Evolutionary conservation across 2,329 filamentous ascomycete species (phyloP).

Genomic region (Coniochaeta sp.): DNA sequence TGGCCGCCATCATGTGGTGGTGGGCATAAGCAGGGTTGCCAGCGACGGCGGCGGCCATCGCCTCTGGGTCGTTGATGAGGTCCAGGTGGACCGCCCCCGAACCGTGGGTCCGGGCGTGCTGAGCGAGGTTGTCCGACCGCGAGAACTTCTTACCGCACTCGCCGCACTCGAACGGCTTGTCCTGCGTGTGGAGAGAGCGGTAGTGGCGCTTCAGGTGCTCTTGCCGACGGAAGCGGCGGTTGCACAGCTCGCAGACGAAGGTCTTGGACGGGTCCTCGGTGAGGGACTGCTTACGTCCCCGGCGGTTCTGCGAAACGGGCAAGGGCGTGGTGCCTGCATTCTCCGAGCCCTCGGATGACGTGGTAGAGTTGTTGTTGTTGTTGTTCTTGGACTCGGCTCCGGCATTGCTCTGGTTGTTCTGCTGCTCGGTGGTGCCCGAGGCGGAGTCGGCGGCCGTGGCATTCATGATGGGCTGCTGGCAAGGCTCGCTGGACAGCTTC

Average conservation of each 20-base stretch:
- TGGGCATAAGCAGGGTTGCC: constrained; percentile 24
- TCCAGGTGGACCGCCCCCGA: constrained; percentile 87
- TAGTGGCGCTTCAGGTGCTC: constrained; percentile 99
- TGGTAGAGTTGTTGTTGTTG: constrained; percentile 23
- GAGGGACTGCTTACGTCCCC: constrained; percentile 95
- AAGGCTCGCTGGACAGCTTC: constrained; percentile 41
- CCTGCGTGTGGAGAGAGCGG: constrained; percentile 93
- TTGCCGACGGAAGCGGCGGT: constrained; percentile 93
- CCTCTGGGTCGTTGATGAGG: constrained; percentile 66
- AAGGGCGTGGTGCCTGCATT: constrained; percentile 28
- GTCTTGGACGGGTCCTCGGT: constrained; percentile 98
- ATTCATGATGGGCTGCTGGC: constrained; percentile 34
- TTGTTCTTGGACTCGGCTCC: constrained; percentile 24
- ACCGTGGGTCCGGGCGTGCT: constrained; percentile 91
- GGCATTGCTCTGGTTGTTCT: constrained; percentile 20
- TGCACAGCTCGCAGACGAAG: constrained; percentile 94
- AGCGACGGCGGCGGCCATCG: constrained; percentile 21
- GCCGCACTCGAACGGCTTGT: constrained; percentile 96
- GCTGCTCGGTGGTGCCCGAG: constrained; percentile 25
- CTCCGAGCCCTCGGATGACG: constrained; percentile 23
- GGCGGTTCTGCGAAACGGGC: constrained; percentile 67
- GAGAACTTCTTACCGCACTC: constrained; percentile 99
- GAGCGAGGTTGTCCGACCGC: constrained; percentile 91
- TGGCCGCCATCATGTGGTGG: constrained; percentile 31
- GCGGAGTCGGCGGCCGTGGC: constrained; percentile 29